Evolutionary conservation across 768 basidiomycete species (phyloP).

Genomic region (Tubosaeta brunneosetosa): DNA sequence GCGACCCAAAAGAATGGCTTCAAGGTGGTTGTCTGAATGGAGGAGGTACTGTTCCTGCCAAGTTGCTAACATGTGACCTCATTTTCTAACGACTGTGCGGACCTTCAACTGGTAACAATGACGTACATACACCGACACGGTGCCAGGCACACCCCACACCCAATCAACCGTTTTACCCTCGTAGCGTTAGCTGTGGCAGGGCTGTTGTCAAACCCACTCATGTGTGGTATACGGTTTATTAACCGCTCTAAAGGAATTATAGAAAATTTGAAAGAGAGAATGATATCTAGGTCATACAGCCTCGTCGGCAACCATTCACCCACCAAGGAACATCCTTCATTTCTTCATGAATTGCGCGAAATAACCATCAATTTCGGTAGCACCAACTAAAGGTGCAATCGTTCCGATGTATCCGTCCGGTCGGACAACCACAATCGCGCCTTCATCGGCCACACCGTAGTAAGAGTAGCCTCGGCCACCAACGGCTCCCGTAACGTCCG

Average conservation of each 20-base stretch:
- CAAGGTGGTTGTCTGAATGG: too few relatives aligned
- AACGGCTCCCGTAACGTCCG: slow-evolving; percentile 36
- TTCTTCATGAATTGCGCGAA: slow-evolving; percentile 40
- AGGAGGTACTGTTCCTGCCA: too few relatives aligned
- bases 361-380: slow-evolving; percentile 39
- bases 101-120: too few relatives aligned
- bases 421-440: slow-evolving; percentile 28
- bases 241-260: background rate
- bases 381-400: slow-evolving; percentile 44
- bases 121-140: too few relatives aligned
- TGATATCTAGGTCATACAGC: background rate
- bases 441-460: slow-evolving; percentile 40
- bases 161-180: too few relatives aligned
- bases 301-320: background rate
- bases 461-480: slow-evolving; percentile 55
- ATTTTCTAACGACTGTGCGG: too few relatives aligned
- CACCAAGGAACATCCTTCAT: background rate
- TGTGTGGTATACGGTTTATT: background rate
- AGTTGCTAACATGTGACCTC: too few relatives aligned
- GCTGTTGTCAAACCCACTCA: too few relatives aligned
- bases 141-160: too few relatives aligned
- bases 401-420: slow-evolving; percentile 55
- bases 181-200: too few relatives aligned
- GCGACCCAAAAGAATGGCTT: too few relatives aligned
- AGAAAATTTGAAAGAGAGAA: background rate